phyloP scores from a whole-genome alignment of 345 rosid species.

The Ailanthus altissimus region DNA sequence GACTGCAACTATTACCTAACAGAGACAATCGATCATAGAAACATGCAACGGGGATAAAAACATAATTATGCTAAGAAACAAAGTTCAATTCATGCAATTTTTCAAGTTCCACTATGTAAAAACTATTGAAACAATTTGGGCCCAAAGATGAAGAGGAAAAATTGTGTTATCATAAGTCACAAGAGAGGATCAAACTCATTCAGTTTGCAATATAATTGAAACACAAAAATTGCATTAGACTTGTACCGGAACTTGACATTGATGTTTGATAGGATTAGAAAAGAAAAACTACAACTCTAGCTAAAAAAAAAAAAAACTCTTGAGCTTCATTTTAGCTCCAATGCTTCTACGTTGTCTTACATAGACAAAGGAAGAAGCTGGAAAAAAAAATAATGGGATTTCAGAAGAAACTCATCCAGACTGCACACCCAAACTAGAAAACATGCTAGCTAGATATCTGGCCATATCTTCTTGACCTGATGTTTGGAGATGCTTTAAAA shows the following conservation, averaged over 20 bases:
- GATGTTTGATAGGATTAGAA: constrained; percentile 2
- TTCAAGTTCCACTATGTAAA: not conserved
- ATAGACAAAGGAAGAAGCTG: not conserved
- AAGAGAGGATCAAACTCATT: not conserved
- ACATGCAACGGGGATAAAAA: not conserved
- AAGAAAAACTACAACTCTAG: not conserved
- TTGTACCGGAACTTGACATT: not conserved
- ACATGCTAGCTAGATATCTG: constrained; percentile 23
- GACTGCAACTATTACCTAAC: not conserved
- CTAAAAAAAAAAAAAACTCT: not conserved
- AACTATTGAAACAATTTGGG: not conserved
- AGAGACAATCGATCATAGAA: not conserved
- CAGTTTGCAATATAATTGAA: not conserved
- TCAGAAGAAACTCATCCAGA: constrained; percentile 11
- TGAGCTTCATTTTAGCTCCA: not conserved
- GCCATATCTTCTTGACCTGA: constrained; percentile 36
- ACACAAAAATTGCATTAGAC: not conserved
- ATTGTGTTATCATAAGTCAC: not conserved
- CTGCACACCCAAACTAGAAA: constrained; percentile 20
- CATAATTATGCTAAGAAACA: not conserved
- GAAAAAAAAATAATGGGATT: not conserved
- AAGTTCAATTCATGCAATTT: not conserved
- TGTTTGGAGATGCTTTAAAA: constrained; percentile 34
- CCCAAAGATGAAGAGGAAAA: not conserved
- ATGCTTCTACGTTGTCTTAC: not conserved